Percentiles rank a stretch among this genome's conserved stretches.
Evolutionary conservation across 345 rosid species (phyloP).

Genomic region (Passiflora organensis): DNA sequence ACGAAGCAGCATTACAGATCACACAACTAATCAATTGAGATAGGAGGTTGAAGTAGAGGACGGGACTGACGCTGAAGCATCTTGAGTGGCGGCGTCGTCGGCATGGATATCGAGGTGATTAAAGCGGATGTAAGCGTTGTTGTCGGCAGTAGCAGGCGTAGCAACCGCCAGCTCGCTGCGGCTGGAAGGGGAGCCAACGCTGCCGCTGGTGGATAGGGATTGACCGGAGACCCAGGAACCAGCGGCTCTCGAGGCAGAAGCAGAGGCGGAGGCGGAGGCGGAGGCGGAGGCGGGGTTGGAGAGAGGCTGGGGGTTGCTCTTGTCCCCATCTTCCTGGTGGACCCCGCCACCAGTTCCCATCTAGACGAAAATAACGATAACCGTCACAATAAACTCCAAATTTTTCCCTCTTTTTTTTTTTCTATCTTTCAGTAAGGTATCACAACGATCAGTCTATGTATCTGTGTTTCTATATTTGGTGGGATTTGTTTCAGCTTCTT

Average conservation of each 20-base stretch:
- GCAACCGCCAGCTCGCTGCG: conserved; percentile 61
- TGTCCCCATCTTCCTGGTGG: conserved; percentile 54
- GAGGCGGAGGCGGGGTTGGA: conserved; percentile 18
- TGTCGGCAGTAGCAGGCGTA: conserved; percentile 57
- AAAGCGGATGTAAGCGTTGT: conserved; percentile 50
- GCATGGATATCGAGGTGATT: conserved; percentile 88
- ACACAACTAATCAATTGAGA: not conserved
- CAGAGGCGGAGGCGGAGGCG: no score
- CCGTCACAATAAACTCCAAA: no score
- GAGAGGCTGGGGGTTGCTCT: conserved; percentile 3
- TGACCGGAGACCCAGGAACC: conserved; percentile 94
- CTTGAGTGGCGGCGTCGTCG: conserved; percentile 78
- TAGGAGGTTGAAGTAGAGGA: not conserved
- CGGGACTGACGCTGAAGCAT: conserved; percentile 48
- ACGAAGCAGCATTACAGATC: conserved; percentile 12
- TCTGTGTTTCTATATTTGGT: no score
- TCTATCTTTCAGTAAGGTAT: no score
- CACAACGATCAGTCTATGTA: no score
- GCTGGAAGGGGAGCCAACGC: conserved; percentile 93
- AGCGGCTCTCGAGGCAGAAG: conserved; percentile 30
- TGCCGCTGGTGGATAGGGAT: conserved; percentile 83
- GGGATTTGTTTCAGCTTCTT: no score
- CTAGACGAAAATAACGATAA: no score
- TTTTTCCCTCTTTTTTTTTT: no score
- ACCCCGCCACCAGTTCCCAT: conserved; percentile 30